phyloP scores from a whole-genome alignment of 495 filamentous ascomycete species.

The Lepidopterella palustris region DNA sequence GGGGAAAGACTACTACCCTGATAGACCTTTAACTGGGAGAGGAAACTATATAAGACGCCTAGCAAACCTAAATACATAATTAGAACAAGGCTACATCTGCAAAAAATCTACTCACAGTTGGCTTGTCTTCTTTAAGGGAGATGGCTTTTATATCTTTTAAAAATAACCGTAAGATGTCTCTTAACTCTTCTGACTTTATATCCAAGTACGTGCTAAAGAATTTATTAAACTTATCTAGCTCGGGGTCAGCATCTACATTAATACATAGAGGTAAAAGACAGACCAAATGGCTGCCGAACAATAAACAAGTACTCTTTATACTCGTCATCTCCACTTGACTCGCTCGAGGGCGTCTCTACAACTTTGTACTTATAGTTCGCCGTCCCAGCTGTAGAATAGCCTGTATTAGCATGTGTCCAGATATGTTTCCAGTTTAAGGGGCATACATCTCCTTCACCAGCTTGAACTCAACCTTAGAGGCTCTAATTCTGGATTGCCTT shows the following conservation, averaged over 20 bases:
- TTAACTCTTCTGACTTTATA: background rate
- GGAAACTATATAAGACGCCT: background rate
- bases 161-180: background rate
- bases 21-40: background rate
- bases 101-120: background rate
- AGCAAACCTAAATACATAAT: background rate
- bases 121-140: conserved; percentile 2
- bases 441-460: background rate
- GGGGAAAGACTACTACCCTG: background rate
- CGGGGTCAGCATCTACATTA: background rate
- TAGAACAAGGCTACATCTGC: background rate
- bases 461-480: background rate
- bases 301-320: background rate
- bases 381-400: background rate
- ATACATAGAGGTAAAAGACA: background rate
- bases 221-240: background rate
- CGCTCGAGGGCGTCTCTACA: background rate
- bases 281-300: background rate
- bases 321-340: background rate
- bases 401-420: background rate
- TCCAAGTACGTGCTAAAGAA: background rate
- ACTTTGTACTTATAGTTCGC: background rate
- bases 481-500: background rate
- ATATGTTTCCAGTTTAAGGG: background rate
- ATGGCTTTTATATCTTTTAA: background rate